Conservation (phyloP, 2,329 filamentous ascomycete species). For the Lasiodiplodia sp. region DNA sequence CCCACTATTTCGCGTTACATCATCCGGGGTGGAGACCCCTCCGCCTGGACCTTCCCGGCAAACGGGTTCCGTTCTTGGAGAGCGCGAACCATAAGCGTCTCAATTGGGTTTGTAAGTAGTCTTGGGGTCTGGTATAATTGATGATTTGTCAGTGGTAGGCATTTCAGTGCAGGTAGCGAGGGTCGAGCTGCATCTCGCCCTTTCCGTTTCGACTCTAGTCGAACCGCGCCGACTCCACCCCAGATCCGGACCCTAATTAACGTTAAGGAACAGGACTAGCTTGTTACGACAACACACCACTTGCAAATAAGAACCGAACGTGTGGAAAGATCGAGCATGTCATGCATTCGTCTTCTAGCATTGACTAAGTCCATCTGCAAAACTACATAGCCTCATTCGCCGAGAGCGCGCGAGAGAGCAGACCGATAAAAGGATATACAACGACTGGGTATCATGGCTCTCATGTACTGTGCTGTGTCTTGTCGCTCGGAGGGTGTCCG, state of each 20-base stretch:
- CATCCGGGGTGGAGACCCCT: neutral
- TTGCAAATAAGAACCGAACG: neutral
- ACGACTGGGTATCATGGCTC: slow-evolving; percentile 30
- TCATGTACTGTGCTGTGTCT: slow-evolving; percentile 29
- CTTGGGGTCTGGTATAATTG: neutral
- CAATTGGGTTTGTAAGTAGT: neutral
- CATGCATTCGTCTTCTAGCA: slow-evolving; percentile 23
- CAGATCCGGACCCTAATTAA: neutral
- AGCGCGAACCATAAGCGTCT: neutral
- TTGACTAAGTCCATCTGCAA: slow-evolving; percentile 23
- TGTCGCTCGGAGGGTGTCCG: slow-evolving; percentile 22
- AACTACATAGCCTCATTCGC: slow-evolving; percentile 22
- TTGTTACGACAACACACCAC: slow-evolving; percentile 1
- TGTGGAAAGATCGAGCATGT: neutral
- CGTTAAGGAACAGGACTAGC: neutral
- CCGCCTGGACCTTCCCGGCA: slow-evolving; percentile 21
- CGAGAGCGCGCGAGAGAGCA: slow-evolving; percentile 22
- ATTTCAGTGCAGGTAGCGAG: slow-evolving; percentile 12
- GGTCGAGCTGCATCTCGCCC: neutral
- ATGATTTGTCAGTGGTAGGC: neutral
- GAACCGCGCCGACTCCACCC: neutral
- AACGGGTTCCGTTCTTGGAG: neutral
- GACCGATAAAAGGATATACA: slow-evolving; percentile 29
- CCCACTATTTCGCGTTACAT: slow-evolving; percentile 27
- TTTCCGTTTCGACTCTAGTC: slow-evolving; percentile 1